Evolutionary conservation across 352 stramenopile genomes (phyloP).

Genomic region (Globisporangium lucens): DNA sequence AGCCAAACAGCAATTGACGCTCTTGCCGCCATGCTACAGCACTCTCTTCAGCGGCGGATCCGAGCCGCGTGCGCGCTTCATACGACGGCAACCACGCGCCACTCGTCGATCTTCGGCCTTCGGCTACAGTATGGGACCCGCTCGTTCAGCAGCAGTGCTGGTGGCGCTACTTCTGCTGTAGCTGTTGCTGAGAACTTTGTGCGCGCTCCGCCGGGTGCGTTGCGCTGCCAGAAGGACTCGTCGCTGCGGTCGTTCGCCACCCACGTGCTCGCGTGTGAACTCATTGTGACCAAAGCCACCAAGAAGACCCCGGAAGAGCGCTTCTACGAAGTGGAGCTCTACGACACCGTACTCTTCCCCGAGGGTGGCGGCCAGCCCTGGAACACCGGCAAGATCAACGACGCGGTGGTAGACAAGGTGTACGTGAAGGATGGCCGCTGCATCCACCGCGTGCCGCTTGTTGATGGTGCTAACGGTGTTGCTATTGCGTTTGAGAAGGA

Average conservation of each 20-base stretch:
- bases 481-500: conserved; percentile 33
- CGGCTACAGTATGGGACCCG: not conserved
- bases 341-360: conserved; percentile 83
- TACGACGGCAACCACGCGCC: no score
- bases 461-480: conserved; percentile 8
- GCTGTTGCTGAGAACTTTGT: not conserved
- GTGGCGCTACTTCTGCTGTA: not conserved
- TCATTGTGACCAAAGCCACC: not conserved
- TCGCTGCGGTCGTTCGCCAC: not conserved
- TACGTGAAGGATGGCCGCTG: conserved; percentile 68
- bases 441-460: conserved; percentile 44
- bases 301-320: not conserved
- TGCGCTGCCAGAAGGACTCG: not conserved
- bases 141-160: not conserved
- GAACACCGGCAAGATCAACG: conserved; percentile 66
- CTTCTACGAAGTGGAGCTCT: conserved; percentile 40
- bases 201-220: no score
- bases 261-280: not conserved
- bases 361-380: conserved; percentile 86
- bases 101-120: not conserved
- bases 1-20: not conserved
- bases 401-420: conserved; percentile 45
- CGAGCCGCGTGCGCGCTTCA: not conserved
- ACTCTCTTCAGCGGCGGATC: not conserved
- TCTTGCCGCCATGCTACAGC: not conserved